Evolutionary conservation across 352 stramenopile genomes (phyloP).

Genomic region (Globisporangium middletonii): DNA sequence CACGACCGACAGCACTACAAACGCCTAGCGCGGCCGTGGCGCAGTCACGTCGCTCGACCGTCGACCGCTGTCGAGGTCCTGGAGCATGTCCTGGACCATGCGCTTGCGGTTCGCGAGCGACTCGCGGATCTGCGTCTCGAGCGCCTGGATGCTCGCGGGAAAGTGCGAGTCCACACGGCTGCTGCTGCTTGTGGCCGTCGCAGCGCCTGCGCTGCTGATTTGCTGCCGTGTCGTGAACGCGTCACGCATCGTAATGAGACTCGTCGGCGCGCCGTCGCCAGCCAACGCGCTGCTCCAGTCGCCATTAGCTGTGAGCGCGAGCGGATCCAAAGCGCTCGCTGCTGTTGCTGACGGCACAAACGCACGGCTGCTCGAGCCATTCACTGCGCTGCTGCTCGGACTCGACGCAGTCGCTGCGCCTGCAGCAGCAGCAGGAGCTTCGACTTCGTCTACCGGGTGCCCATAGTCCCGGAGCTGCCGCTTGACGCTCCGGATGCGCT

Average conservation of each 20-base stretch:
- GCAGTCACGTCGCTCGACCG: conserved; percentile 13
- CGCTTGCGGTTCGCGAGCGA: conserved; percentile 21
- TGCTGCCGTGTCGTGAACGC: conserved; percentile 5
- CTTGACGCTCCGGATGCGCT: conserved; percentile 23
- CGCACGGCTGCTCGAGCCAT: not conserved
- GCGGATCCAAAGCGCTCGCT: not conserved
- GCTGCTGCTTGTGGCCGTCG: not conserved
- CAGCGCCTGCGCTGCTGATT: not conserved
- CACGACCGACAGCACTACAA: too few relatives aligned
- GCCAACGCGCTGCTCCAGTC: not conserved
- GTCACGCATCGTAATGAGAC: conserved; percentile 16
- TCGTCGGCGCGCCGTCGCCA: conserved; percentile 5
- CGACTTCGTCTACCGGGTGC: conserved; percentile 2
- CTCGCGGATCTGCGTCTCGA: conserved; percentile 26
- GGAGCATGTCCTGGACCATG: conserved; percentile 22
- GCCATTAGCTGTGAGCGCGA: not conserved
- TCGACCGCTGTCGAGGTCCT: conserved; percentile 20
- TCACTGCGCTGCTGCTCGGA: not conserved
- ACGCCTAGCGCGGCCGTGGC: conserved; percentile 10
- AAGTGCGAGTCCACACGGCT: conserved; percentile 16
- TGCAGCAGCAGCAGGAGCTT: too few relatives aligned
- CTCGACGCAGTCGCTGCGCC: not conserved
- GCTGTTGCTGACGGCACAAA: not conserved
- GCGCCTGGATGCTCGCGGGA: conserved; percentile 14
- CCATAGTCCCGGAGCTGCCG: conserved; percentile 7